These are phyloP conservation scores for Acarospora socialis DNA, from an alignment of 2,329 filamentous ascomycete species.

Conservation along the genomic window DNA sequence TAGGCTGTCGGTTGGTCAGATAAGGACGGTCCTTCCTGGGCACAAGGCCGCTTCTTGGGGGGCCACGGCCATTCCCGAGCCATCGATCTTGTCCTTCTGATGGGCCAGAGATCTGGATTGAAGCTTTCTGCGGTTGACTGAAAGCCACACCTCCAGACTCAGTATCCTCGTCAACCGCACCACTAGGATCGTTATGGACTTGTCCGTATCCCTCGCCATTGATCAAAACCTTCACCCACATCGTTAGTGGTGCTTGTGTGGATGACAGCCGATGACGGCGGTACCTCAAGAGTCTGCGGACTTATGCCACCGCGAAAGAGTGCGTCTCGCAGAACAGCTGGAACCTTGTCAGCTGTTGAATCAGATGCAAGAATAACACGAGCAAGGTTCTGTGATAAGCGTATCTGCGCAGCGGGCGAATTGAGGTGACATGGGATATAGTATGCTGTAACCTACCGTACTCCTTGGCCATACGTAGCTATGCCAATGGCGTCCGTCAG, in stretches of 20 bases:
- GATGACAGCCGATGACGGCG: slow-evolving; percentile 6
- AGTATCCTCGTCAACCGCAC: not conserved
- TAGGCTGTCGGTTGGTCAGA: slow-evolving; percentile 5
- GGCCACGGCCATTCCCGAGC: slow-evolving; percentile 4
- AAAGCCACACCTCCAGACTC: not conserved
- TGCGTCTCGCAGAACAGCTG: slow-evolving; percentile 34
- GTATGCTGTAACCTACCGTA: slow-evolving; percentile 20
- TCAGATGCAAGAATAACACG: not conserved
- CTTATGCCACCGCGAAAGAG: slow-evolving; percentile 38
- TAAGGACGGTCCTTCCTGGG: slow-evolving; percentile 1
- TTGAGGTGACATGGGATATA: too few relatives aligned
- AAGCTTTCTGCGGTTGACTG: slow-evolving; percentile 1
- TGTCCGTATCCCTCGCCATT: slow-evolving; percentile 9
- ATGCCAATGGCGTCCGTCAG: slow-evolving; percentile 6
- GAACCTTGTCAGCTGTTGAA: slow-evolving; percentile 3
- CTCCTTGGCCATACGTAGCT: slow-evolving; percentile 18
- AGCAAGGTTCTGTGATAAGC: not conserved
- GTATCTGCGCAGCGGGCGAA: too few relatives aligned
- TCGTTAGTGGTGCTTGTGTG: not conserved
- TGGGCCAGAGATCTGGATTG: slow-evolving; percentile 2
- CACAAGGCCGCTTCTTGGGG: slow-evolving; percentile 1
- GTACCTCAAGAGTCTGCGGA: slow-evolving; percentile 34
- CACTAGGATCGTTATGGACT: not conserved
- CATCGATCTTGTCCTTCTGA: too few relatives aligned
- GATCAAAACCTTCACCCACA: slow-evolving; percentile 7